These are phyloP conservation scores for Rubia balearica DNA, from an alignment of 305 asterid species.

Conservation along the genomic window DNA sequence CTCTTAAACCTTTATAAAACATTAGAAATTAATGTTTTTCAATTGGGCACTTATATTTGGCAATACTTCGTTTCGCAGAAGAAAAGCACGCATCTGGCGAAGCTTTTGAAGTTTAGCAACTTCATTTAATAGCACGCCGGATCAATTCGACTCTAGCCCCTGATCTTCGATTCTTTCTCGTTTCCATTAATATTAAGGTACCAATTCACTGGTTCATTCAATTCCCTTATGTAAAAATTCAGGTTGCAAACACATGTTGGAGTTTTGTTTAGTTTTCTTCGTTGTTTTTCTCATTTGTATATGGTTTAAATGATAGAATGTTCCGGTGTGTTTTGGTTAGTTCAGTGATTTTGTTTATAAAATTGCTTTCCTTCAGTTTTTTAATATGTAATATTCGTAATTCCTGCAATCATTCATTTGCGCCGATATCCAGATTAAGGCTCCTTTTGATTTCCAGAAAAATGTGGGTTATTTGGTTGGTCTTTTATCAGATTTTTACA, in stretches of 20 bases:
- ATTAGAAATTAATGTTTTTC: not conserved
- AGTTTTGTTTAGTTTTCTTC: not conserved
- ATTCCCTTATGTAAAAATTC: not conserved
- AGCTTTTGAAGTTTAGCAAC: not conserved
- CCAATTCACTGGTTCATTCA: not conserved
- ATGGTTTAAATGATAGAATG: not conserved
- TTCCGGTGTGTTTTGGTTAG: not conserved
- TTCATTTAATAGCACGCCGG: not conserved
- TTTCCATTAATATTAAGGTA: not conserved
- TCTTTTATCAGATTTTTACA: not conserved
- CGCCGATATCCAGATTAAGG: not conserved
- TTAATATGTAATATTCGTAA: not conserved
- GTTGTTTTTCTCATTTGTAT: not conserved
- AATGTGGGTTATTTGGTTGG: not conserved
- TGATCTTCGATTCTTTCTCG: not conserved
- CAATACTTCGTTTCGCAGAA: not conserved
- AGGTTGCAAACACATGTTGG: not conserved
- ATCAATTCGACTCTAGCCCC: not conserved
- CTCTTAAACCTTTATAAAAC: too few species aligned
- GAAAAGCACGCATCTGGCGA: not conserved
- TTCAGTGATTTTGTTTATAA: not conserved
- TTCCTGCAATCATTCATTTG: not conserved
- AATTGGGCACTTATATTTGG: not conserved
- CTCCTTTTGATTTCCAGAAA: not conserved
- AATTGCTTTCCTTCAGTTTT: not conserved